Evolutionary conservation across 208 protist species (phyloP).

Genomic region (Strigomonas galati): DNA sequence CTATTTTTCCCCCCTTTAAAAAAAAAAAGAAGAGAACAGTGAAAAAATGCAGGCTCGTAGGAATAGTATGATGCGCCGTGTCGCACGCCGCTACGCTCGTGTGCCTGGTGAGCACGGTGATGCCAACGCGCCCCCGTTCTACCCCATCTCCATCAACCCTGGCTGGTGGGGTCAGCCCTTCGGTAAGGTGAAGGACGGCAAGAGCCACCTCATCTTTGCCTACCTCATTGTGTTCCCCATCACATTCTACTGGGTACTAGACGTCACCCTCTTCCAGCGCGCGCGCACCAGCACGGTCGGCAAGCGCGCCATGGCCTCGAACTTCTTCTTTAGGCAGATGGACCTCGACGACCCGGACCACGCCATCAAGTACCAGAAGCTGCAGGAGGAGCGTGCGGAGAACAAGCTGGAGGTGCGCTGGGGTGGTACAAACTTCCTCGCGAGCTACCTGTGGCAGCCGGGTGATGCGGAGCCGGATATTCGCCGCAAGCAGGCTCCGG

Average conservation of each 20-base stretch:
- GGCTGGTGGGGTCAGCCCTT: constrained; percentile 88
- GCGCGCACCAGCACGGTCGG: constrained; percentile 68
- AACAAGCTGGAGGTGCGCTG: constrained; percentile 85
- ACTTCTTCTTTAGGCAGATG: constrained; percentile 77
- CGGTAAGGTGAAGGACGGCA: constrained; percentile 82
- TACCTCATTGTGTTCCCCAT: constrained; percentile 71
- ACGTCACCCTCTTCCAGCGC: constrained; percentile 69
- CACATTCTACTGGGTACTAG: constrained; percentile 73
- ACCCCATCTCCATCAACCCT: constrained; percentile 85
- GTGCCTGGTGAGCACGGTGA: constrained; percentile 87
- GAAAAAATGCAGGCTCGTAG: constrained; percentile 71
- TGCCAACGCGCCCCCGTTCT: constrained; percentile 73
- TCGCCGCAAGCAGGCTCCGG: constrained; percentile 67
- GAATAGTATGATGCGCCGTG: constrained; percentile 81
- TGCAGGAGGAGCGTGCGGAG: constrained; percentile 79
- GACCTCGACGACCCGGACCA: constrained; percentile 89
- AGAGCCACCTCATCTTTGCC: constrained; percentile 60
- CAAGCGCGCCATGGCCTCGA: constrained; percentile 72
- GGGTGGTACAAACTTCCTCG: constrained; percentile 87
- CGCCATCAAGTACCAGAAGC: constrained; percentile 82
- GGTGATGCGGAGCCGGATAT: constrained; percentile 86
- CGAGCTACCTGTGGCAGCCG: constrained; percentile 88
- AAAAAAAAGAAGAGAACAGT: neutral
- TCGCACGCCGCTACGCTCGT: constrained; percentile 79
- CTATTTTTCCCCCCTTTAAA: neutral